Conservation (phyloP, 495 filamentous ascomycete genomes). For the Ramalina peruviana region DNA sequence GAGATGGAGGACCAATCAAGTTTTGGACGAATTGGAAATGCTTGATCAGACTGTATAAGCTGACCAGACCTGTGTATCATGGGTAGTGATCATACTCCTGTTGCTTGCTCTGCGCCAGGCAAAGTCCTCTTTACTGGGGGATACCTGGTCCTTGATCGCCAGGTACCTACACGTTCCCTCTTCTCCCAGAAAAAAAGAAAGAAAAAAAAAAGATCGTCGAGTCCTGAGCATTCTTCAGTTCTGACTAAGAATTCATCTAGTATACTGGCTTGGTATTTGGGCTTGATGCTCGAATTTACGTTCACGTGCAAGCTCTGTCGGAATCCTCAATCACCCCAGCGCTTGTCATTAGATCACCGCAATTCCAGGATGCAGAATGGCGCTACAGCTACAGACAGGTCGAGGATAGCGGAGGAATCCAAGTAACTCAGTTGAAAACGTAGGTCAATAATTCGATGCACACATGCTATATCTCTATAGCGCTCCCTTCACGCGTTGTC, state of each 20-base stretch:
- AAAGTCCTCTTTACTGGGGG: conserved; percentile 93
- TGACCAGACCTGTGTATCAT: too few relatives aligned
- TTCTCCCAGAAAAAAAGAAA: too few relatives aligned
- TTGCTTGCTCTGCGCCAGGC: conserved; percentile 79
- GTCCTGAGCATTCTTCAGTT: too few relatives aligned
- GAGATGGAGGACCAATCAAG: too few relatives aligned
- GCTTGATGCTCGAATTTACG: conserved; percentile 84
- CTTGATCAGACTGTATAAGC: too few relatives aligned
- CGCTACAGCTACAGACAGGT: conserved; percentile 60
- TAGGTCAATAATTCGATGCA: conserved; percentile 29
- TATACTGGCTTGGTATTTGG: conserved; percentile 90
- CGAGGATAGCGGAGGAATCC: conserved; percentile 57
- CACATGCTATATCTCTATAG: too few relatives aligned
- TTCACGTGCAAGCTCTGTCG: conserved; percentile 50
- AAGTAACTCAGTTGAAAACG: conserved; percentile 64
- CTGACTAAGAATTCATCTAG: neutral
- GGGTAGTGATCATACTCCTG: conserved; percentile 6
- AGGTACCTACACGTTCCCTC: conserved; percentile 4
- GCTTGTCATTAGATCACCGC: conserved; percentile 78
- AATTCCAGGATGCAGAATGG: conserved; percentile 80
- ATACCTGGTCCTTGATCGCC: conserved; percentile 83
- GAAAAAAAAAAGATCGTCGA: too few relatives aligned
- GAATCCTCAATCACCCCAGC: conserved; percentile 42
- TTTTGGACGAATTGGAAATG: too few relatives aligned
- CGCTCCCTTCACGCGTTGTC: too few relatives aligned